Evolutionary conservation across 345 rosid genomes (phyloP).

Genomic region (Raphanus sativus): DNA sequence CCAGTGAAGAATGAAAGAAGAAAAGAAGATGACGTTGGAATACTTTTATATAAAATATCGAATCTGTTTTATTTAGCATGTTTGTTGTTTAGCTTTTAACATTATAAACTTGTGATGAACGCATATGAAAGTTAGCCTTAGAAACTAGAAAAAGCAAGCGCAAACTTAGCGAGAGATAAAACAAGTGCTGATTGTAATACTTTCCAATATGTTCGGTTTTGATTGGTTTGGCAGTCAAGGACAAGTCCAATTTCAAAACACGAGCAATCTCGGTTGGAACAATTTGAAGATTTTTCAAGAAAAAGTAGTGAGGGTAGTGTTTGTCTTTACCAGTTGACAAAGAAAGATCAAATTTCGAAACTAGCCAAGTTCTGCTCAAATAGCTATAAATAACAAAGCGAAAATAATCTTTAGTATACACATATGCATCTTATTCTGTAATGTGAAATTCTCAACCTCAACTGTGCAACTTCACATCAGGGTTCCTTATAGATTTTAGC

Average conservation of each 20-base stretch:
- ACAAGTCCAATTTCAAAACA: neutral
- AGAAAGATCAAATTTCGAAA: neutral
- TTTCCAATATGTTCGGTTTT: neutral
- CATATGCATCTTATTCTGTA: slow-evolving; percentile 20
- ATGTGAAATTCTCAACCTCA: slow-evolving; percentile 6
- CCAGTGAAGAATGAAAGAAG: too few relatives aligned
- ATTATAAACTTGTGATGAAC: neutral
- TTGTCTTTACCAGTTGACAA: neutral
- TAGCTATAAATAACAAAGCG: neutral
- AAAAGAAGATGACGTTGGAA: too few relatives aligned
- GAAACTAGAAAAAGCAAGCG: neutral
- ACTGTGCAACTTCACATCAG: slow-evolving; percentile 55
- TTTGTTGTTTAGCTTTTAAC: neutral
- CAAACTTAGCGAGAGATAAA: neutral
- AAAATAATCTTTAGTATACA: neutral
- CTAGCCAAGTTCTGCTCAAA: neutral
- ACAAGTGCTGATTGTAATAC: neutral
- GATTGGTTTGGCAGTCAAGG: neutral
- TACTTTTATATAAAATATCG: too few relatives aligned
- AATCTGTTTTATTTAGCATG: too few relatives aligned
- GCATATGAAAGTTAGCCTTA: neutral
- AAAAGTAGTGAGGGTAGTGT: neutral
- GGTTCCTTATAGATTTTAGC: slow-evolving; percentile 89
- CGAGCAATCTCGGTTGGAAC: neutral
- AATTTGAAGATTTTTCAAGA: neutral